Percentiles rank a stretch among this genome's conserved stretches.
Conservation (phyloP, 176 grass and related monocot species). For the Eragrostis nindensis region DNA sequence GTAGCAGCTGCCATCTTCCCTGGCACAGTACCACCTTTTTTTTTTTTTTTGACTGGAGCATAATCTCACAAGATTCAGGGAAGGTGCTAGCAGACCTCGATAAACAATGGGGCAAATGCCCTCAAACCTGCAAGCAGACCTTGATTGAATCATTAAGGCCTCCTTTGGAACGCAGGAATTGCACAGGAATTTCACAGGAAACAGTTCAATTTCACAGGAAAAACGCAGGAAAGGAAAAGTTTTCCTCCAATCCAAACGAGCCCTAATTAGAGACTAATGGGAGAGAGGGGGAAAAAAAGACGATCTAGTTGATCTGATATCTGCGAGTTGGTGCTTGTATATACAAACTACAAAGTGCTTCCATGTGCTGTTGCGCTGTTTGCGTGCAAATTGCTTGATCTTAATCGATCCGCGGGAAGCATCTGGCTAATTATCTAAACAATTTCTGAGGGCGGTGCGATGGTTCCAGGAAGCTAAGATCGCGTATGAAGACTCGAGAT, state of each 20-base stretch:
- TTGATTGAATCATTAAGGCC: slow-evolving; percentile 23
- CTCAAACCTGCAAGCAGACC: neutral
- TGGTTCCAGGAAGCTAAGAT: slow-evolving; percentile 27
- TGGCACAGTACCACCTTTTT: no score
- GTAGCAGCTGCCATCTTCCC: no score
- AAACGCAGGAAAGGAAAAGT: no score
- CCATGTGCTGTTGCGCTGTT: slow-evolving; percentile 48
- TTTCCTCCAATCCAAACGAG: no score
- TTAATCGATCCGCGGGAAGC: slow-evolving; percentile 31
- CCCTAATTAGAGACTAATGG: slow-evolving; percentile 11
- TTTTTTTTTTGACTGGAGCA: no score
- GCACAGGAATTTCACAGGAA: no score
- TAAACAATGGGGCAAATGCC: slow-evolving; percentile 1
- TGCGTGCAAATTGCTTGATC: slow-evolving; percentile 26
- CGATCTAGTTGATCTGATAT: slow-evolving; percentile 12
- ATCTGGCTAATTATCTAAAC: neutral
- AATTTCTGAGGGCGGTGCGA: slow-evolving; percentile 3
- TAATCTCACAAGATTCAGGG: no score
- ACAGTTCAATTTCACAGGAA: no score
- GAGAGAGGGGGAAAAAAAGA: slow-evolving; percentile 43
- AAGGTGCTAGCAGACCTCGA: no score
- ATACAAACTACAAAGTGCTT: slow-evolving; percentile 2
- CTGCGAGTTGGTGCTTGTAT: neutral
- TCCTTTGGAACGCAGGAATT: no score
- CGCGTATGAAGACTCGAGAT: neutral